Evolutionary conservation across 495 filamentous ascomycete species (phyloP), one percentile per base, ranked within the genome.

Genomic region (Parathielavia hyrcaniae): DNA sequence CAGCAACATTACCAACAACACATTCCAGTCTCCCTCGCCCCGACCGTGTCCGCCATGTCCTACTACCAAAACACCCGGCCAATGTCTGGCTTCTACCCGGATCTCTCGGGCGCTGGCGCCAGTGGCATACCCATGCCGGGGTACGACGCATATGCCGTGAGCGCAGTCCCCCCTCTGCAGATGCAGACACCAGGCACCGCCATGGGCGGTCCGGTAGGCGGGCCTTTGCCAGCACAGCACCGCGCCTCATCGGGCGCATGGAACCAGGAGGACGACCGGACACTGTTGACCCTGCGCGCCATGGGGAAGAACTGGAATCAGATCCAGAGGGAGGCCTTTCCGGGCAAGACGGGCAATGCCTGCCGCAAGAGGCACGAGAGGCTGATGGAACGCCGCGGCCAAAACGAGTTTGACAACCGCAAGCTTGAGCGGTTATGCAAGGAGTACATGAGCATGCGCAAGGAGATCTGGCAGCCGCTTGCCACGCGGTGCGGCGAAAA

Each of bases 341-440:
- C 84, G 4, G 73, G 69, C 63, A 90, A 90, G 73, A 85, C 86
- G 7, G 78, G 85, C 34, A 90, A 90, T 69, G 86, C 87, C 30
- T 90, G 87, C 71, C 85, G 87, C 16, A 90, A 90, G 67, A 77
- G 87, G 43, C 85, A 89, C 64, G 87, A 90, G 70, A 73, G 87
- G 20, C 71, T 90, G 57, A 83, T 89, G 80, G 85, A 87, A 68
- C 77, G 81, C 58, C 75, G 76, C 54, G 81, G 79, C 41, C 75
- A 78, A 47, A 84, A 86, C 60, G 83, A 85, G 57, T 89, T 85
- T 79, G 85, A 88, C 66, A 79, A 76, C 41, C 67, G 80, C 50
- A 87, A 84, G 73, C 73, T 87, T 4, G 84, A 88, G 63, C 73
- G 71, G 14, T 67, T 90, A 11, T 83, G 83, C 46, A 81, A 79